Evolutionary conservation across 1,284 basidiomycete genomes (phyloP).

Genomic region (Inonotus hispidus): DNA sequence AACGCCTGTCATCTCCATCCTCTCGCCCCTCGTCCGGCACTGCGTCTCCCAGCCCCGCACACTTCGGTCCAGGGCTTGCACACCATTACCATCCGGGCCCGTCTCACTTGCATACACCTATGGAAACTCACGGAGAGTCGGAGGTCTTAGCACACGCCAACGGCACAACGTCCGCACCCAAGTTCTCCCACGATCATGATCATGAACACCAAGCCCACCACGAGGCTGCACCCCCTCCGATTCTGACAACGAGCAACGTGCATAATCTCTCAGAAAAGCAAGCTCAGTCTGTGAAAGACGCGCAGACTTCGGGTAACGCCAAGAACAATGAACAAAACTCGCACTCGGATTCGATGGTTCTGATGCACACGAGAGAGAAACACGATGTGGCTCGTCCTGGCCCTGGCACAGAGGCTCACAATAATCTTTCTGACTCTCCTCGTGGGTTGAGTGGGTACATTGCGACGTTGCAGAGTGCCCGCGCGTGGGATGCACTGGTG

Average conservation of each 20-base stretch:
- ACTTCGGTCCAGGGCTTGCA: conserved; percentile 22
- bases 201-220: neutral
- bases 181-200: neutral
- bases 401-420: neutral
- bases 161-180: neutral
- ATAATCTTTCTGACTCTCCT: neutral
- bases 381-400: neutral
- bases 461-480: conserved; percentile 41
- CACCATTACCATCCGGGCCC: conserved; percentile 11
- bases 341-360: neutral
- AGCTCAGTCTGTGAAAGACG: conserved; percentile 3
- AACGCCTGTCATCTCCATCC: conserved; percentile 32
- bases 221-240: conserved; percentile 1
- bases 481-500: conserved; percentile 48
- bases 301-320: neutral
- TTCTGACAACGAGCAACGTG: conserved; percentile 16
- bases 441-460: conserved; percentile 34
- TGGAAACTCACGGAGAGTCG: neutral
- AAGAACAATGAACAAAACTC: neutral
- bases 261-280: conserved; percentile 4
- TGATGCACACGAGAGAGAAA: neutral
- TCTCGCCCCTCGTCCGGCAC: conserved; percentile 37
- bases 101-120: conserved; percentile 15
- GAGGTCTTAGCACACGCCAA: neutral
- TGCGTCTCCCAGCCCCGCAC: conserved; percentile 34